Conservation (phyloP, 1,284 basidiomycete species). For the Cryptococcus wingfieldii region DNA sequence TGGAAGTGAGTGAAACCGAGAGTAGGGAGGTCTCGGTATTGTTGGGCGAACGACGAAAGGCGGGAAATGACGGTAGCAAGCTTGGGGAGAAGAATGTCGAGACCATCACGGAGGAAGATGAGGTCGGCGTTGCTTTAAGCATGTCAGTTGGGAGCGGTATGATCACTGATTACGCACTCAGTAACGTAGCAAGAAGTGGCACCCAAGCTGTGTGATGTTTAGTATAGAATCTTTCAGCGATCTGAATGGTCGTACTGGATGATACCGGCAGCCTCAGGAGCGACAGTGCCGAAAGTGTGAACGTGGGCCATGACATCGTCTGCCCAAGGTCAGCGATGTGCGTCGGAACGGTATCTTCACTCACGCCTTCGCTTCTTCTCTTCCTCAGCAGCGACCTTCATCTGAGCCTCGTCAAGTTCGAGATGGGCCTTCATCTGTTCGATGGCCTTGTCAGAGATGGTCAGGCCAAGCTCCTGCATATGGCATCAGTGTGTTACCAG, state of each 20-base stretch:
- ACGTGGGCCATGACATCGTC: conserved; percentile 99
- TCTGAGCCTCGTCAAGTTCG: conserved; percentile 84
- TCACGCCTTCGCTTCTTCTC: conserved; percentile 88
- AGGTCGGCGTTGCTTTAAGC: conserved; percentile 82
- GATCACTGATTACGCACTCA: conserved; percentile 60
- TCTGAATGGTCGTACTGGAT: conserved; percentile 68
- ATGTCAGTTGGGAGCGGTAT: background rate
- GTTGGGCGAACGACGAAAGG: conserved; percentile 69
- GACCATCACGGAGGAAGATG: conserved; percentile 87
- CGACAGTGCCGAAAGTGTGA: conserved; percentile 90
- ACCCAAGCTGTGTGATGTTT: conserved; percentile 62
- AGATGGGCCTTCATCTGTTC: conserved; percentile 90
- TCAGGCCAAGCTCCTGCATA: conserved; percentile 71
- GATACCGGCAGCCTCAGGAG: conserved; percentile 92
- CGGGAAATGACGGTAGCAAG: conserved; percentile 86
- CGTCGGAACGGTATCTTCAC: conserved; percentile 6
- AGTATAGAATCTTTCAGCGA: background rate
- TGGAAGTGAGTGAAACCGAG: conserved; percentile 99
- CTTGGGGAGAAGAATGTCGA: conserved; percentile 79
- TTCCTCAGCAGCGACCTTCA: conserved; percentile 84
- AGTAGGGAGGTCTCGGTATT: conserved; percentile 74
- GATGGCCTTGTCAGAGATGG: conserved; percentile 85
- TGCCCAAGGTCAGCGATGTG: conserved; percentile 7
- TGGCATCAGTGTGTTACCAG: background rate
- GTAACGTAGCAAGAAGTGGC: conserved; percentile 99